A percentile compares a stretch with the other conserved stretches of the same genome.
Evolutionary conservation across 139 green algal species (phyloP).

Genomic region (Desmodesmus armatus): DNA sequence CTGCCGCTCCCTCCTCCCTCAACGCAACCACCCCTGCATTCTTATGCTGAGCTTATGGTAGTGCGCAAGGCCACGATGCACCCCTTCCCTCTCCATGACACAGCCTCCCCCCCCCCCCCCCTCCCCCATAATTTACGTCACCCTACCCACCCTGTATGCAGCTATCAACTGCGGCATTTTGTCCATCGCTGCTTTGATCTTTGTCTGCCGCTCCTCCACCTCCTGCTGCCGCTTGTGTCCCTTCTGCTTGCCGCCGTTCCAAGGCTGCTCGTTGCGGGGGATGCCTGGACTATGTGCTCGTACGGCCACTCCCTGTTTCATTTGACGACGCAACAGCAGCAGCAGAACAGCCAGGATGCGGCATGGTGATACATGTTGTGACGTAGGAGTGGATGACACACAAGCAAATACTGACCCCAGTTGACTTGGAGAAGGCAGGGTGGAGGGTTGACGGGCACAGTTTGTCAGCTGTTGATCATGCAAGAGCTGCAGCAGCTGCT

Average conservation of each 20-base stretch:
- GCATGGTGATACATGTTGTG: too few species aligned
- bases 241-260: slow-evolving; percentile 44
- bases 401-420: too few species aligned
- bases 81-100: too few species aligned
- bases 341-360: not conserved
- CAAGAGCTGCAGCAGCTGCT: too few species aligned
- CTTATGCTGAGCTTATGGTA: too few species aligned
- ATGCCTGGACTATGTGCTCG: slow-evolving; percentile 58
- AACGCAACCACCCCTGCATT: too few species aligned
- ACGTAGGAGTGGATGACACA: too few species aligned
- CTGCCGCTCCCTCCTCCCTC: slow-evolving; percentile 43
- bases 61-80: too few species aligned
- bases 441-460: not conserved
- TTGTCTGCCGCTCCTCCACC: slow-evolving; percentile 29
- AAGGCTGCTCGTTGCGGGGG: slow-evolving; percentile 43
- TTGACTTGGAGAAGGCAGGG: not conserved
- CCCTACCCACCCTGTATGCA: slow-evolving; percentile 54
- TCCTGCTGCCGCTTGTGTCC: slow-evolving; percentile 33
- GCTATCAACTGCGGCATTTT: slow-evolving; percentile 62
- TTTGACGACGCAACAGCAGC: not conserved
- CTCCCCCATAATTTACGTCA: too few species aligned
- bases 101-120: too few species aligned
- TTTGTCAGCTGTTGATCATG: too few species aligned
- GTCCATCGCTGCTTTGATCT: slow-evolving; percentile 53
- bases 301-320: slow-evolving; percentile 55